Evolutionary conservation across 139 green algal species (phyloP).

Genomic region (Micromonas commoda): DNA sequence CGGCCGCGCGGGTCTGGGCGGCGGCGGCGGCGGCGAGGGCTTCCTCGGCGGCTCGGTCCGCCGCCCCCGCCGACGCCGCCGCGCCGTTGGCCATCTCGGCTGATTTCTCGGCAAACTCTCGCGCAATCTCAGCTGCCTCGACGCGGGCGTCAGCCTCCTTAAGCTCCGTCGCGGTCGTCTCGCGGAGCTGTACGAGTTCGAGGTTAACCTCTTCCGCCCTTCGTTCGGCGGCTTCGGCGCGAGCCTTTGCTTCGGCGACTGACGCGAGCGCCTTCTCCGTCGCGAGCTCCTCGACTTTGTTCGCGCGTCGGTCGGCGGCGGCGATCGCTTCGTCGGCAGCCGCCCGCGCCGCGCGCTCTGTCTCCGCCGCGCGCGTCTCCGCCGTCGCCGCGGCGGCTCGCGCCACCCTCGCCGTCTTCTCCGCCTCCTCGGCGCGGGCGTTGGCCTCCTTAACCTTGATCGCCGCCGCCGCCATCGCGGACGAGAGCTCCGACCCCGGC

Average conservation of each 20-base stretch:
- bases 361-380: background rate
- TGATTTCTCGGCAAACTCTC: background rate
- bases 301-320: background rate
- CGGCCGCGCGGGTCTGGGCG: too few relatives aligned
- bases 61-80: too few relatives aligned
- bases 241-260: background rate
- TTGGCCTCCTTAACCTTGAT: background rate
- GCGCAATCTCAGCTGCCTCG: background rate
- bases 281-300: background rate
- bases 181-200: too few relatives aligned
- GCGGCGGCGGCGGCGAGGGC: too few relatives aligned
- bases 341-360: background rate
- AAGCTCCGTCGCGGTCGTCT: background rate
- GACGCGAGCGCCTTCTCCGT: background rate
- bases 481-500: too few relatives aligned
- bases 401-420: background rate
- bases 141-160: background rate
- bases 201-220: background rate
- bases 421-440: background rate
- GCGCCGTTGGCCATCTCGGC: background rate
- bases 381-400: background rate
- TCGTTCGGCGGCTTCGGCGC: background rate
- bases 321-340: background rate
- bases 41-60: background rate
- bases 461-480: background rate